Evolutionary conservation across 495 filamentous ascomycete species (phyloP).

Genomic region (Thermochaetoides thermophila): DNA sequence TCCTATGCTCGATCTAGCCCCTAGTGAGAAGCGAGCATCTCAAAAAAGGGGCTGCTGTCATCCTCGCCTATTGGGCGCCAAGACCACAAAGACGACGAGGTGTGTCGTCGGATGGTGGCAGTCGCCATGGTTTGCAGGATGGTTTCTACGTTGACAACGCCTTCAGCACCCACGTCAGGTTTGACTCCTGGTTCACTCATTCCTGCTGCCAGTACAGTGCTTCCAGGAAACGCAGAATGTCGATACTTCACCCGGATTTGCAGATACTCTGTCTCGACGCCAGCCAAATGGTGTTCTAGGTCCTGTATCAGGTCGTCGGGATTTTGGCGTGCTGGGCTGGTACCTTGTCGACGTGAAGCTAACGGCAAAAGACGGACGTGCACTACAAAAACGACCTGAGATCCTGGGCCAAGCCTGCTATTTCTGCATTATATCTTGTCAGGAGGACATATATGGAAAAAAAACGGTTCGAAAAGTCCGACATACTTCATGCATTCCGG

Average conservation of each 20-base stretch:
- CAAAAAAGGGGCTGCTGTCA: slow-evolving; percentile 30
- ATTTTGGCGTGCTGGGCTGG: slow-evolving; percentile 15
- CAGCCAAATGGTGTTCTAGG: slow-evolving; percentile 34
- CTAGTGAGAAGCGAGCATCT: slow-evolving; percentile 31
- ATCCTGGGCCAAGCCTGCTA: slow-evolving; percentile 23
- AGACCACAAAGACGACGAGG: slow-evolving; percentile 24
- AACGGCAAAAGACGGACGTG: slow-evolving; percentile 16
- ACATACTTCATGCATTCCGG: slow-evolving; percentile 13
- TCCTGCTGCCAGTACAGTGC: too few relatives aligned
- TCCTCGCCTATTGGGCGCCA: too few relatives aligned
- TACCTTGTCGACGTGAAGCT: slow-evolving; percentile 1
- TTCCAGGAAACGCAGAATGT: slow-evolving; percentile 37
- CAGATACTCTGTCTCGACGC: slow-evolving; percentile 24
- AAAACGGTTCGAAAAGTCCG: neutral
- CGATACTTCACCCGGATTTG: slow-evolving; percentile 31
- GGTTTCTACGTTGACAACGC: slow-evolving; percentile 17
- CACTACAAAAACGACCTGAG: slow-evolving; percentile 25
- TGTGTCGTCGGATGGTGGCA: slow-evolving; percentile 26
- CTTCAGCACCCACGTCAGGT: slow-evolving; percentile 5
- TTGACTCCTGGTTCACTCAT: neutral
- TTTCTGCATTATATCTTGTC: neutral
- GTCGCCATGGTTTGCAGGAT: slow-evolving; percentile 27
- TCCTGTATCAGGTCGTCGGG: slow-evolving; percentile 37
- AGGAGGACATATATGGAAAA: neutral
- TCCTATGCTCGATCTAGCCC: slow-evolving; percentile 22